These are phyloP conservation scores for Viola odorata DNA, from an alignment of 345 rosid genomes.

Conservation along the genomic window DNA sequence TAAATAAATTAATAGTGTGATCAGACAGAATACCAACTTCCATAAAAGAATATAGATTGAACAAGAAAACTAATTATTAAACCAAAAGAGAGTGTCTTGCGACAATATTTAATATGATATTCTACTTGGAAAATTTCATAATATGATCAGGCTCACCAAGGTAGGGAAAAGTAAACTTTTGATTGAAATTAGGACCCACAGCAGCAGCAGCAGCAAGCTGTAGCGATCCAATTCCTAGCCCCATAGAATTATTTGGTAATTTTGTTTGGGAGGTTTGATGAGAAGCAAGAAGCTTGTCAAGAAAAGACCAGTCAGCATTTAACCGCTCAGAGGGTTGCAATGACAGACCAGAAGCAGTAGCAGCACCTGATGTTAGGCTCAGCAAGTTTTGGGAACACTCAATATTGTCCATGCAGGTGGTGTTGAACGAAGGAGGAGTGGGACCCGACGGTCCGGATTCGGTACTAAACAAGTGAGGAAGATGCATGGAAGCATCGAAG, in stretches of 20 bases:
- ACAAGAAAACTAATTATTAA: too few relatives aligned
- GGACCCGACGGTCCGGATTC: constrained; percentile 42
- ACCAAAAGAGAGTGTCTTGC: too few relatives aligned
- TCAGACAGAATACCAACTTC: too few relatives aligned
- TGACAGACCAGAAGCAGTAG: constrained; percentile 1
- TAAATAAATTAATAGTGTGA: too few relatives aligned
- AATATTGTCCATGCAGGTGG: constrained; percentile 23
- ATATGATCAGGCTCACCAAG: constrained; percentile 47
- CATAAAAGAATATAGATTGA: too few relatives aligned
- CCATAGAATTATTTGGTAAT: too few relatives aligned
- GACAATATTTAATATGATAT: neutral
- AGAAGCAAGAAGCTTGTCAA: constrained; percentile 79
- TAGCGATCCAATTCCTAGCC: constrained; percentile 19
- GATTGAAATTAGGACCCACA: constrained; percentile 27
- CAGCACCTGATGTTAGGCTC: constrained; percentile 43
- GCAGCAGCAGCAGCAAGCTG: constrained; percentile 31
- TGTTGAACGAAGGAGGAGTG: constrained; percentile 29
- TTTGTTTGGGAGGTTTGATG: constrained; percentile 23
- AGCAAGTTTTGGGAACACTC: constrained; percentile 65
- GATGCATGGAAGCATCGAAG: constrained; percentile 55
- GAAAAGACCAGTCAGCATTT: constrained; percentile 74
- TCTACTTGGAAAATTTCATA: constrained; percentile 52
- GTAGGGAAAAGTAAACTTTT: constrained; percentile 60
- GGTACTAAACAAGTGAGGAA: constrained; percentile 75
- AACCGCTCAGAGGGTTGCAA: constrained; percentile 34